Base-by-base conservation (phyloP, 2,329 filamentous ascomycete species). In the Colletotrichum magnum region DNA sequence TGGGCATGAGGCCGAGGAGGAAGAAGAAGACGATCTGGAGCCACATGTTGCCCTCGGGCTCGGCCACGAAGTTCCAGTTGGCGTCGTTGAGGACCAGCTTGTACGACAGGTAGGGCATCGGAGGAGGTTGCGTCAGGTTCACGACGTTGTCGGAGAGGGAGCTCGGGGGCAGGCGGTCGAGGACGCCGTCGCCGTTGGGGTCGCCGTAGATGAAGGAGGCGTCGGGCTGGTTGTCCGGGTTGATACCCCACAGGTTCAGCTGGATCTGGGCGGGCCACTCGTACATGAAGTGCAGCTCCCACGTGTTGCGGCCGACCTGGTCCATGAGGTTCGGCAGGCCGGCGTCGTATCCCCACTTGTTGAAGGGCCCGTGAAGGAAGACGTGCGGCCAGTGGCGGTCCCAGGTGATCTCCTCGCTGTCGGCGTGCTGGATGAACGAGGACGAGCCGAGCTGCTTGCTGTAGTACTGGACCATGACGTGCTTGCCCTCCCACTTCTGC, bases 211-310 rank as follows among this genome's bases (percentile, higher is more conserved):
- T 85, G 65, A 82, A 84, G 7, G 85, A 85, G 69, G 88, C 83
- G 76, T 92, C 90, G 0, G 90, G 89, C 72, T 87, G 79, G 21
- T 89, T 88, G 76, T 91, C 85, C 0, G 86, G 85, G 73, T 91
- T 89, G 75, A 91, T 88, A 59, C 90, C 90, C 90, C 90, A 92
- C 5, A 90, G 83, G 72, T 91, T 92, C 68, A 91, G 79, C 73
- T 91, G 89, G 64, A 89, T 85, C 56, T 85, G 79, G 3, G 86
- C 85, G 6, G 90, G 90, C 86, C 88, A 92, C 74, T 92, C 90
- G 4, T 85, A 82, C 84, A 90, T 86, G 68, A 91, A 88, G 71
- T 88, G 83, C 72, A 87, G 88, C 21, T 82, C 79, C 90, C 90
- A 92, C 3, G 80, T 78, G 16, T 83, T 82, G 59, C 88, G 82